Conservation (phyloP, 306 rosid species). For the Lathyrus oleraceus region DNA sequence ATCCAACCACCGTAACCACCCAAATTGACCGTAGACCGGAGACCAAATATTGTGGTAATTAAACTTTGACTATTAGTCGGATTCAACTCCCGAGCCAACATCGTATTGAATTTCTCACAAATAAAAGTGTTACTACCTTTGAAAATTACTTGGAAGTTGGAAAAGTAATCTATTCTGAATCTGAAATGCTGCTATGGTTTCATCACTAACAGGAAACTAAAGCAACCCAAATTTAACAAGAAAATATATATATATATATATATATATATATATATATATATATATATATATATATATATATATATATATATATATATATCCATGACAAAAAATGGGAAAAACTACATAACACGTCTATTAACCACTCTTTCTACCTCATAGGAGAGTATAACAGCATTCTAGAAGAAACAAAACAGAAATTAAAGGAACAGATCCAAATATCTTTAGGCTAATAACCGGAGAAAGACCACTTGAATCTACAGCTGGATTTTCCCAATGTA, state of each 20-base stretch:
- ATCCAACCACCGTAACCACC: background rate
- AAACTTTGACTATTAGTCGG: background rate
- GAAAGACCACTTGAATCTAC: background rate
- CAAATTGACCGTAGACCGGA: slow-evolving; percentile 9
- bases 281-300: too few species aligned
- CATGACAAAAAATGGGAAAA: too few species aligned
- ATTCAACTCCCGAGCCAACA: background rate
- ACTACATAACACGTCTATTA: background rate
- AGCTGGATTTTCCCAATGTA: background rate
- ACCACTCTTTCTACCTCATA: background rate
- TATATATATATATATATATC: too few species aligned
- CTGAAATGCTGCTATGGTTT: too few species aligned
- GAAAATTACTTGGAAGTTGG: background rate
- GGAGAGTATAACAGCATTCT: background rate
- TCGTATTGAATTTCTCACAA: background rate
- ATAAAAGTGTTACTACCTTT: background rate
- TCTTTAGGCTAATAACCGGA: background rate
- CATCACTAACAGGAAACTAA: too few species aligned
- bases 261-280: too few species aligned
- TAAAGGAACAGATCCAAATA: background rate
- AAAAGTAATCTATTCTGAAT: background rate
- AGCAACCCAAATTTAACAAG: too few species aligned
- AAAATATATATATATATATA: too few species aligned
- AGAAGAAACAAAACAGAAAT: background rate
- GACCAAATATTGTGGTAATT: background rate